Percentiles rank a stretch among this genome's conserved stretches.
Conservation (phyloP, 75 land plant species). For the Ceratopteris richardii region DNA sequence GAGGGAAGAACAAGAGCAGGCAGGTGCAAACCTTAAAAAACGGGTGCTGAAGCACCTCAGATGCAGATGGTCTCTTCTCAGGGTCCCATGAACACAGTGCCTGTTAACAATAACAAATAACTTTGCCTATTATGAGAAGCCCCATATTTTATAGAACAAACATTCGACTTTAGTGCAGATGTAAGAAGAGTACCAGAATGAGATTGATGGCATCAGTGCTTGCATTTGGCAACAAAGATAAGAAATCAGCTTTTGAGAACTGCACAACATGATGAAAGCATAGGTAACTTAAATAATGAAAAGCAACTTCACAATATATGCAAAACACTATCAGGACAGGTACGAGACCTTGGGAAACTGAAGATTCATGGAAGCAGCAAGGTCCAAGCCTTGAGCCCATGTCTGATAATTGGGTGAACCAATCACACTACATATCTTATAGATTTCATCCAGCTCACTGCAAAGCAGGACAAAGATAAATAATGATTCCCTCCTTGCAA, state of each 20-base stretch:
- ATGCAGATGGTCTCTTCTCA: slow-evolving; percentile 65
- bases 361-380: slow-evolving; percentile 38
- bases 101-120: no score
- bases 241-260: slow-evolving; percentile 42
- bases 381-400: slow-evolving; percentile 61
- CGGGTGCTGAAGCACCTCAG: slow-evolving; percentile 74
- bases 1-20: no score
- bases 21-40: slow-evolving; percentile 43
- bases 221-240: slow-evolving; percentile 62
- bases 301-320: no score
- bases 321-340: not conserved
- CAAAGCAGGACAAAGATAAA: not conserved
- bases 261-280: slow-evolving; percentile 12
- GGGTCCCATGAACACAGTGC: slow-evolving; percentile 82
- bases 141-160: no score
- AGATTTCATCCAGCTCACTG: slow-evolving; percentile 82
- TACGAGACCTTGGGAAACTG: slow-evolving; percentile 42
- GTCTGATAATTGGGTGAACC: slow-evolving; percentile 55
- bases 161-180: no score
- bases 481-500: no score
- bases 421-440: slow-evolving; percentile 68
- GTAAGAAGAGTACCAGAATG: slow-evolving; percentile 47
- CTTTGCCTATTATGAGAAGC: no score
- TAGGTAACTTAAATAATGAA: no score
- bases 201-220: slow-evolving; percentile 78